Base-by-base conservation (phyloP, 2,329 filamentous ascomycete genomes). In the Paracamarosporium sp. region DNA sequence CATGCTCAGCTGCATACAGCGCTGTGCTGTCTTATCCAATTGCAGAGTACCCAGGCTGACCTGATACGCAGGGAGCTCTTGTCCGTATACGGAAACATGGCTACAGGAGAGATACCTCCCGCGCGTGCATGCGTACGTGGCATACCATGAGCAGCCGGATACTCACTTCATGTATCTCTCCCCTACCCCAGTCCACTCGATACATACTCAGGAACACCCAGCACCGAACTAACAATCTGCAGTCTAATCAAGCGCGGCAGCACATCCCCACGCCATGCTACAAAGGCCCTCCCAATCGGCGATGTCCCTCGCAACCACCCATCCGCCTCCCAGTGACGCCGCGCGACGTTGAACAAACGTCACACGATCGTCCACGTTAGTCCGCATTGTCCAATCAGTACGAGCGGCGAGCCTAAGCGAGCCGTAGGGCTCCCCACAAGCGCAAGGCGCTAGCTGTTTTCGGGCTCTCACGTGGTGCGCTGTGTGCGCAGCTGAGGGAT, bases 321-420 rank as follows among this genome's bases (percentile, higher is more conserved):
- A 11, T 38, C 24, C 38, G 20, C 6, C 20, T 20, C 28, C 44
- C 30, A 22, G 44, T 47, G 44, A 47, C 44, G 30, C 30, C 44
- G 20, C 44, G 28, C 44, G 17, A 35, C 44, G 44, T 47, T 24
- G 28, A n/a, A 5, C 28, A 44, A 33, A 33, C 46, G 46, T 50
- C 46, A 50, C 46, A 38, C 22, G 46, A 36, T 27, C 31, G 46
- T 27, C 46, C 30, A 47, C 45, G 45, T 25, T 47, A 35, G 17
- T 17, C 20, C 9, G 46, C 46, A 50, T 50, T 25, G 46, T 2
- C 46, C 46, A 27, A 38, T 50, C 31, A 50, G 4, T 3, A 12
- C 9, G 2, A 12, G 20, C 8, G 11, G 11, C 31, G 22, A 2
- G 20, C 17, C 12, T 7, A 50, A 38, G 27, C 46, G 46, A 50